Evolutionary conservation across 352 stramenopile genomes (phyloP), one percentile per base, ranked within the genome.

Genomic region (Phytophthora rubi): DNA sequence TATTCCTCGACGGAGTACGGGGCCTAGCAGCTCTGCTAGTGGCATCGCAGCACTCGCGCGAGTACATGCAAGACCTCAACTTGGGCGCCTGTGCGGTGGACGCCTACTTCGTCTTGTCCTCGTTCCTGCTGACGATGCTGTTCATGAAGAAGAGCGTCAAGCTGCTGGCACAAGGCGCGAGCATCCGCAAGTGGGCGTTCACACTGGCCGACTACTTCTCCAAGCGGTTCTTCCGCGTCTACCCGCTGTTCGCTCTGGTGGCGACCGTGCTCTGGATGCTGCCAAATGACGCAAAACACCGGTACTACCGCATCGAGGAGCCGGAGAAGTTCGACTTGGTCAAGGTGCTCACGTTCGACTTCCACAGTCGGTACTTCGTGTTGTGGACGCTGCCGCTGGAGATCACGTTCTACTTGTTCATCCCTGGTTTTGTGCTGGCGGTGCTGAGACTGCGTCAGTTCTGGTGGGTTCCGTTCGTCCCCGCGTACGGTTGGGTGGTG

Each of bases 181-280:
- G 45, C 6, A 48, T 44, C 15, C 42, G 44, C 2, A 59, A 71
- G 53, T 78, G 71, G 66, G 7, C 9, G 5, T 67, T 78, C 52
- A 78, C 61, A 10, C 53, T 81, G 26, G n/a, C 32, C 12, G 77
- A 87, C 59, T 73, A 69, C 16, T 73, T 65, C 37, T 73, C 66
- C 44, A 69, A 60, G 42, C 42, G 59, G 6, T 82, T 89, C 59
- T 77, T 86, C 21, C 76, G 79, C 33, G 79, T 89, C 10, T 89
- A 89, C 53, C 81, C 77, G 60, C 55, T 89, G 4, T 89, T 89
- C 44, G 59, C 64, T 10, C 63, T 76, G 12, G 53, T 78, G 7
- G 71, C 66, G 7, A 54, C 62, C 28, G 56, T 77, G 8, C 39
- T 85, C 15, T 76, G 63, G 55, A 16, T 76, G 15, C 44, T 86